phyloP scores from a whole-genome alignment of 768 basidiomycete genomes.

The Trametes coccinea region DNA sequence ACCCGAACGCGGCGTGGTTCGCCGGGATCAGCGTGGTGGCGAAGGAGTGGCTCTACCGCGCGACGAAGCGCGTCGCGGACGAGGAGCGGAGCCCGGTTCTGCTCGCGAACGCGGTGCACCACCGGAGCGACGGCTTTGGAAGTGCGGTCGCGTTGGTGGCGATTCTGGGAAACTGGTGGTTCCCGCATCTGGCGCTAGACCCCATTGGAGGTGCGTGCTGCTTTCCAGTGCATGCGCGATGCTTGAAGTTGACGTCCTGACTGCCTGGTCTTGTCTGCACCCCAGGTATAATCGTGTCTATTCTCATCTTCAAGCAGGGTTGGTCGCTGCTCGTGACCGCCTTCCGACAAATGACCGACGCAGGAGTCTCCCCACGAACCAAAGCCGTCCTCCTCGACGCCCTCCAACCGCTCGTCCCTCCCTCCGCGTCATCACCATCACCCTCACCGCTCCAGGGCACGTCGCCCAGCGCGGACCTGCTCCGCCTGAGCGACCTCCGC shows the following conservation, averaged over 20 bases:
- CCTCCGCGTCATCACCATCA: slow-evolving; percentile 27
- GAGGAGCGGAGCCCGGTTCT: slow-evolving; percentile 91
- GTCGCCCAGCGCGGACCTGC: slow-evolving; percentile 32
- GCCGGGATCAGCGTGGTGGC: slow-evolving; percentile 75
- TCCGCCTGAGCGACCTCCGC: slow-evolving; percentile 56
- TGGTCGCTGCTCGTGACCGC: slow-evolving; percentile 64
- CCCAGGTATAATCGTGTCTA: slow-evolving; percentile 82
- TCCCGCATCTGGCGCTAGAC: slow-evolving; percentile 86
- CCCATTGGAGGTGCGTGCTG: slow-evolving; percentile 79
- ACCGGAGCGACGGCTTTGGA: slow-evolving; percentile 95
- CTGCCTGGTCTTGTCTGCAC: background rate
- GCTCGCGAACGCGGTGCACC: slow-evolving; percentile 94
- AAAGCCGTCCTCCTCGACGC: slow-evolving; percentile 53
- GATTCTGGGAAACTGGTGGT: slow-evolving; percentile 86
- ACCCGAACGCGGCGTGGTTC: slow-evolving; percentile 97
- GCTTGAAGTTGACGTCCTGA: background rate
- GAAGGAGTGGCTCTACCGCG: slow-evolving; percentile 93
- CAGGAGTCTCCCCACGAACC: slow-evolving; percentile 64
- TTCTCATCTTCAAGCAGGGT: slow-evolving; percentile 84
- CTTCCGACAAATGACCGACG: slow-evolving; percentile 82
- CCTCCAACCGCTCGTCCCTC: slow-evolving; percentile 55
- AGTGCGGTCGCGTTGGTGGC: slow-evolving; percentile 89
- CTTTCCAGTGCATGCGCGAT: background rate
- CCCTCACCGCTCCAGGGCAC: background rate
- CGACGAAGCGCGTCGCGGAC: slow-evolving; percentile 87